Evolutionary conservation across 73 alveolate genomes (phyloP), one percentile per base, ranked within the genome.

Genomic region (Paraurostyla sp.): DNA sequence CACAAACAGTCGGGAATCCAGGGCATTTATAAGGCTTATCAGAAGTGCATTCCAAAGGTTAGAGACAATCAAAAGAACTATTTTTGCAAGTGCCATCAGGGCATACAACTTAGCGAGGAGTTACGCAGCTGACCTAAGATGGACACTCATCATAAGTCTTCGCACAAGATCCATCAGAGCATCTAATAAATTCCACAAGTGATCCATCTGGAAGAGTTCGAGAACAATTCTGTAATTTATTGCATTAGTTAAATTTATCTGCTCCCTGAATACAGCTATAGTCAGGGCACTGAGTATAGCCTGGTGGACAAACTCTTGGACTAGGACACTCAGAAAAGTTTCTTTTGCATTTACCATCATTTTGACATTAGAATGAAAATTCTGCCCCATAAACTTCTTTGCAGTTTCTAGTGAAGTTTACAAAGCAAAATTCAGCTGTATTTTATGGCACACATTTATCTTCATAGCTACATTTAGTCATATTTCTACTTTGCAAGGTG

Each of bases 151-250:
- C 94, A 11, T 81, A 42, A 11, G 90, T 40, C 27, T 52, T 27
- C 0, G 95, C 83, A 71, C 98, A 94, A 20, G 92, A 52, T 30
- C 93, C 93, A 91, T 94, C 95, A 33, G 98, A 93, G 58, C 98
- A 94, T 36, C 83, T 16, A 20, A 81, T 40, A 16, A 43, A 36
- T 63, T 33, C 42, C 0, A 85, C 71, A 13, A 4, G 25, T n/a
- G 82, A 41, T 7, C 88, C 81, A 38, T 65, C 88, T 15, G 87
- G 76, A 0, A 81, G 56, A 22, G 52, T 81, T 51, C 81, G 40
- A 0, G 63, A 0, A 50, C 92, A 85, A 23, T 68, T 42, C 18
- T 43, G 20, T 18, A 69, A 23, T 3, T 63, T 0, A 48, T 52
- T 46, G 38, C 92, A 85, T 11, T 30, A 36, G 48, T 40, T 49